These are phyloP conservation scores for Takakia lepidozioides DNA, from an alignment of 225 moss, liverwort and hornwort species.

Conservation along the genomic window DNA sequence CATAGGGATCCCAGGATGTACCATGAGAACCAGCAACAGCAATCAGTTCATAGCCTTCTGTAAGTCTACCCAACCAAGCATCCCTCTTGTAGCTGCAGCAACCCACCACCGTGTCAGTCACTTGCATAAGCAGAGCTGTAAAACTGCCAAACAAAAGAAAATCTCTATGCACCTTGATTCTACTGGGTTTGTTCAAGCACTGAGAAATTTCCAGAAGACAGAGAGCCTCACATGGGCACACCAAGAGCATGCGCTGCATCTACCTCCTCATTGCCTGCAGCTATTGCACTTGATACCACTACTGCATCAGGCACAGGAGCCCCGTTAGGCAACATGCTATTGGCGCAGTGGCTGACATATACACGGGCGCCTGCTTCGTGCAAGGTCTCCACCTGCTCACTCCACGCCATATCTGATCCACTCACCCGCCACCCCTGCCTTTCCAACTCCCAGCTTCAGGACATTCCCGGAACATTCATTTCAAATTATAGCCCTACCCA, in stretches of 20 bases:
- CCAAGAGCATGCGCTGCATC: slow-evolving; percentile 56
- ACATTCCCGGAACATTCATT: background rate
- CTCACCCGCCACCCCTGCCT: slow-evolving; percentile 88
- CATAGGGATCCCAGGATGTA: too few relatives aligned
- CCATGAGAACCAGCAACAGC: slow-evolving; percentile 94
- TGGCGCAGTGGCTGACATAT: slow-evolving; percentile 60
- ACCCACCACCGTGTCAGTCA: too few relatives aligned
- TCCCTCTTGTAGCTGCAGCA: slow-evolving; percentile 75
- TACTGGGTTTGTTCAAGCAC: background rate
- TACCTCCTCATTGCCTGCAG: slow-evolving; percentile 70
- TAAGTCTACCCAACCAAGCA: slow-evolving; percentile 81
- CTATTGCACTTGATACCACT: slow-evolving; percentile 59
- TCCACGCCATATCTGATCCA: slow-evolving; percentile 72
- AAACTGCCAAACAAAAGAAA: too few relatives aligned
- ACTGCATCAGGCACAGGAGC: slow-evolving; percentile 42
- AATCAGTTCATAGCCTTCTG: slow-evolving; percentile 79
- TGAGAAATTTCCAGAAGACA: too few relatives aligned
- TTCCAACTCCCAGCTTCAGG: background rate
- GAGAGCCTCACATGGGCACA: slow-evolving; percentile 56
- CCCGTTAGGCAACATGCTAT: slow-evolving; percentile 18
- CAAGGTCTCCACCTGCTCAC: slow-evolving; percentile 41
- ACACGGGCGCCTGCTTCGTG: slow-evolving; percentile 59
- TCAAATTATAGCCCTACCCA: background rate
- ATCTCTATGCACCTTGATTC: too few relatives aligned
- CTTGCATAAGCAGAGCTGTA: too few relatives aligned